phyloP scores from a whole-genome alignment of 495 filamentous ascomycete species.

The Daldinia loculata region DNA sequence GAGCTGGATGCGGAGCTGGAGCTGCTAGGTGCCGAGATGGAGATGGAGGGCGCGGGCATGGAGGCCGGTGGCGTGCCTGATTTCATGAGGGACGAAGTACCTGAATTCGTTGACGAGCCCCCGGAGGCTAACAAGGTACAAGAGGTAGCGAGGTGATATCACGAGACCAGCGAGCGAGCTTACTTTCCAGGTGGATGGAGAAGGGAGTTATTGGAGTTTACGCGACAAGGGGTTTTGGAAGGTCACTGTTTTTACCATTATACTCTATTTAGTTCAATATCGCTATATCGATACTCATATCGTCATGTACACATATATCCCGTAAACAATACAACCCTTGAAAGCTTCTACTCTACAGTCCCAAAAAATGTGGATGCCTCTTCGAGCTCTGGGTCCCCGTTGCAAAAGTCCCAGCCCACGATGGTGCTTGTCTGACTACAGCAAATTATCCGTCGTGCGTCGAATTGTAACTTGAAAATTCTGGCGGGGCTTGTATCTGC shows the following conservation, averaged over 20 bases:
- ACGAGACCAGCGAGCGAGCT: not conserved
- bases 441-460: constrained; percentile 91
- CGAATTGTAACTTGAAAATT: constrained; percentile 99
- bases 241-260: constrained; percentile 16
- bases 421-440: constrained; percentile 90
- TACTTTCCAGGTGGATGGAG: not conserved
- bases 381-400: constrained; percentile 83
- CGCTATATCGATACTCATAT: not conserved
- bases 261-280: constrained; percentile 24
- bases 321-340: not conserved
- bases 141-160: constrained; percentile 71
- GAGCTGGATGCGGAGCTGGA: constrained; percentile 97
- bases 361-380: constrained; percentile 82
- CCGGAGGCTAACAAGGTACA: constrained; percentile 77
- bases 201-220: constrained; percentile 36
- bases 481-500: constrained; percentile 65
- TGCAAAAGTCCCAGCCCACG: constrained; percentile 97
- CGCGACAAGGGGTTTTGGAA: not conserved
- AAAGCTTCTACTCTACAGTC: constrained; percentile 53
- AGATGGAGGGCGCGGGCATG: constrained; percentile 69
- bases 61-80: constrained; percentile 74
- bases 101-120: constrained; percentile 88
- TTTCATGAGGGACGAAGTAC: constrained; percentile 89
- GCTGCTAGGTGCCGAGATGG: constrained; percentile 88
- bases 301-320: not conserved